Base-by-base conservation (phyloP, 129 eudicot genomes). In the Flaveria robusta region DNA sequence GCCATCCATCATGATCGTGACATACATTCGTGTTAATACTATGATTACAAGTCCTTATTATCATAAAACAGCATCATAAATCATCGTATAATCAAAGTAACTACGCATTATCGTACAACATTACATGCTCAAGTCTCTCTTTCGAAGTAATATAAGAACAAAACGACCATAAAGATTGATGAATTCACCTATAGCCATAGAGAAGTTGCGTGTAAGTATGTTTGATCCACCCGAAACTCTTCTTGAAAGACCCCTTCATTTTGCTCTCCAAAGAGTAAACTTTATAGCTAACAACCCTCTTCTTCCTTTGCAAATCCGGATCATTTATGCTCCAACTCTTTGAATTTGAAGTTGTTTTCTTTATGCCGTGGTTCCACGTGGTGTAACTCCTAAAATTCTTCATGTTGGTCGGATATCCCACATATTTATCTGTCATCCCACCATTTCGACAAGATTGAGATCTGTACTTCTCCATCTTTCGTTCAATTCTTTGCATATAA, bases 191-290 rank as follows among this genome's bases (percentile, higher is more conserved):
- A 81, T 81, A 85, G 42, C 89, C 92, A 83, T 83, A 75, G 10
- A 90, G 78, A 29, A 86, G 77, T 47, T 83, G 84, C 43, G 81
- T 74, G 72, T 67, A 85, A 68, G 88, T 51, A 46, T 87, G 83
- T 68, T 86, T 92, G 58, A 92, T 81, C 98, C 96, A 90, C 74
- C 87, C 88, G 59, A 88, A 90, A 64, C 98, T 92, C 82, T 92
- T 92, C 72, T 91, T 92, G 34, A 92, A 76, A 74, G 98, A 88
- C 8, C 90, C 88, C 63, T 90, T 92, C 92, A 93, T 77, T 80
- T 93, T 93, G 13, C 86, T 89, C 75, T 90, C 92, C 59, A 87
- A 77, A 10, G 85, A 54, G 74, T 93, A 93, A 26, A 83, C 90
- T 52, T 90, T 90, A 59, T 93, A 93, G 41, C 84, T 70, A 20